A percentile compares a stretch with the other conserved stretches of the same genome.
phyloP scores from a whole-genome alignment of 2,329 filamentous ascomycete species.

The Fusarium sp. region DNA sequence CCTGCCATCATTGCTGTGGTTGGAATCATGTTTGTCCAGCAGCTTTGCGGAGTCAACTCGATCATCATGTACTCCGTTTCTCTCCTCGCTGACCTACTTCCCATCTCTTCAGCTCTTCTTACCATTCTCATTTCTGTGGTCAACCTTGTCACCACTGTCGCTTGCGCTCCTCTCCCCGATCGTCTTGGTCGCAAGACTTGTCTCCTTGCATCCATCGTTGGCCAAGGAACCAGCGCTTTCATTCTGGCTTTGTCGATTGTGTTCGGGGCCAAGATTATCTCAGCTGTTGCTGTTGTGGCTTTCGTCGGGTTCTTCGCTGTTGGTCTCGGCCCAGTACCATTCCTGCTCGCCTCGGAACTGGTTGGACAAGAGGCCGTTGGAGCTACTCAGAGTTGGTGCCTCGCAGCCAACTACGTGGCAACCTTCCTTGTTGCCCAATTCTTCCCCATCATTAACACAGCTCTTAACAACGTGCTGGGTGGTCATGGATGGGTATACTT shows the following conservation, averaged over 20 bases:
- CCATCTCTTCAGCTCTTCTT: slow-evolving; percentile 82
- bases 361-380: slow-evolving; percentile 92
- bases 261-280: slow-evolving; percentile 76
- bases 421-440: slow-evolving; percentile 95
- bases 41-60: slow-evolving; percentile 93
- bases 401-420: slow-evolving; percentile 88
- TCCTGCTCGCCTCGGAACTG: slow-evolving; percentile 91
- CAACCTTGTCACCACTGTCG: slow-evolving; percentile 85
- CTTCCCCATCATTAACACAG: slow-evolving; percentile 87
- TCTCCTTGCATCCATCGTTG: slow-evolving; percentile 82
- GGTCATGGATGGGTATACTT: slow-evolving; percentile 89
- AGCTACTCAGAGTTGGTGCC: slow-evolving; percentile 87
- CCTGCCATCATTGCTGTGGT: slow-evolving; percentile 84
- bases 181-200: slow-evolving; percentile 88
- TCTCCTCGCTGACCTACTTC: slow-evolving; percentile 82
- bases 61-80: slow-evolving; percentile 99
- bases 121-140: slow-evolving; percentile 89
- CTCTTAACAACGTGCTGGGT: slow-evolving; percentile 71
- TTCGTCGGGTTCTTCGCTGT: slow-evolving; percentile 93
- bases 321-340: slow-evolving; percentile 92
- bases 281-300: slow-evolving; percentile 81
- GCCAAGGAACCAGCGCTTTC: slow-evolving; percentile 84
- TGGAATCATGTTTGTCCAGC: slow-evolving; percentile 92
- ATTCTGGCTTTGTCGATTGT: slow-evolving; percentile 84
- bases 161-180: slow-evolving; percentile 86